A percentile compares a stretch with the other conserved stretches of the same genome.
Conservation (phyloP, 345 rosid species). For the Eucalyptus melliodora region DNA sequence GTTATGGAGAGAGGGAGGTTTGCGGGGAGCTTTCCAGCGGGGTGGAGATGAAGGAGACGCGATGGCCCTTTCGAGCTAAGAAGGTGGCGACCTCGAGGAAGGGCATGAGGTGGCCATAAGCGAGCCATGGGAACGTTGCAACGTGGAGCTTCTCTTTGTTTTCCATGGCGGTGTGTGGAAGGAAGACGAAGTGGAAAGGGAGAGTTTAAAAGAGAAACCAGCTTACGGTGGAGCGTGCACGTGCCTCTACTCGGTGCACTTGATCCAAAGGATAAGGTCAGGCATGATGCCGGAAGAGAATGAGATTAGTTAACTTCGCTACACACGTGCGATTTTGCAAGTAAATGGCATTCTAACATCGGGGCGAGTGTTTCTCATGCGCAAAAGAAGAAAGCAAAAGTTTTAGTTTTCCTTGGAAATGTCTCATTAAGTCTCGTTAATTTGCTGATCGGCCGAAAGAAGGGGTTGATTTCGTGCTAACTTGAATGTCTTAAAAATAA, state of each 20-base stretch:
- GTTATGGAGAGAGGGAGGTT: neutral
- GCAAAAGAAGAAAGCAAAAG: neutral
- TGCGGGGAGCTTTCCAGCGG: neutral
- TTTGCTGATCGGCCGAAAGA: neutral
- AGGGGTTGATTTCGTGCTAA: neutral
- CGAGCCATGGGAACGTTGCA: neutral
- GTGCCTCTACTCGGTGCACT: too few species aligned
- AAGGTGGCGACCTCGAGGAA: neutral
- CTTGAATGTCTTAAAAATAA: neutral
- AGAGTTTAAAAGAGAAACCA: neutral
- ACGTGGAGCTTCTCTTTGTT: neutral
- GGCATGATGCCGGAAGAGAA: too few species aligned
- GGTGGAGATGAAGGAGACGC: neutral
- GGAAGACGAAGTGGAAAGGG: neutral
- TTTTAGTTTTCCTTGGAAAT: neutral
- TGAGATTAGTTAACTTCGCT: too few species aligned
- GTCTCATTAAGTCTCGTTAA: neutral
- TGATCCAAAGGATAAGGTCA: too few species aligned
- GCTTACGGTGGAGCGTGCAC: neutral
- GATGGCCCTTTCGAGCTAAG: neutral
- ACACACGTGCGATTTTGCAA: too few species aligned
- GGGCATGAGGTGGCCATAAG: neutral
- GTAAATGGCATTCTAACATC: neutral
- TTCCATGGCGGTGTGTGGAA: neutral
- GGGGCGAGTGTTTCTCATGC: neutral